A percentile compares a stretch with the other conserved stretches of the same genome.
Evolutionary conservation across 2,329 filamentous ascomycete genomes (phyloP).

Genomic region (Botrytis tulipae): DNA sequence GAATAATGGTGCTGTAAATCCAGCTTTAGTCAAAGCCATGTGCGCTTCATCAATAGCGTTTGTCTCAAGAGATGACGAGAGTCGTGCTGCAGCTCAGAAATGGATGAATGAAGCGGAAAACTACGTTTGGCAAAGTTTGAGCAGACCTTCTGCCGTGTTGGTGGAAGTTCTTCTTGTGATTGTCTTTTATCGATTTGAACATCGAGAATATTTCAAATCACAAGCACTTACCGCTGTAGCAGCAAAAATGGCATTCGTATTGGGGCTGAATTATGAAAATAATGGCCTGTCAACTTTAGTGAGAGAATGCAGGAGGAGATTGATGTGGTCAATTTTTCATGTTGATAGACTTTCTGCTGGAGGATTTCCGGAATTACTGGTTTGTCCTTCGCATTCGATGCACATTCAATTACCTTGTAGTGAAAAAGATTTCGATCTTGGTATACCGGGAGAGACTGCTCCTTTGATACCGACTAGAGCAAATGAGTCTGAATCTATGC

Average conservation of each 20-base stretch:
- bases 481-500: conserved; percentile 17
- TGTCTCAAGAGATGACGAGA: conserved; percentile 17
- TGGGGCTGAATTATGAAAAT: conserved; percentile 20
- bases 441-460: conserved; percentile 20
- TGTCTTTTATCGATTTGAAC: conserved; percentile 19
- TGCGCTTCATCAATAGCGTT: conserved; percentile 20
- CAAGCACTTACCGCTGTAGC: conserved; percentile 18
- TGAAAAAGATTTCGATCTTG: conserved; percentile 21
- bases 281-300: conserved; percentile 16
- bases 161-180: conserved; percentile 20
- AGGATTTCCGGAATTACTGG: conserved; percentile 18
- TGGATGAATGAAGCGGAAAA: conserved; percentile 19
- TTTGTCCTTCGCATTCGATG: conserved; percentile 20
- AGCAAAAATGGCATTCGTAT: conserved; percentile 20
- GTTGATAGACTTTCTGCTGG: conserved; percentile 19
- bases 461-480: conserved; percentile 5
- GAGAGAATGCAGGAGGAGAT: conserved; percentile 16
- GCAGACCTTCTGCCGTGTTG: conserved; percentile 8
- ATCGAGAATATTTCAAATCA: conserved; percentile 18
- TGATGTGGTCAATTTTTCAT: conserved; percentile 22
- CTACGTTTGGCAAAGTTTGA: conserved; percentile 16
- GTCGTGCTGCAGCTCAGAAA: conserved; percentile 15
- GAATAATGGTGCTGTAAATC: conserved; percentile 16
- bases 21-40: conserved; percentile 14
- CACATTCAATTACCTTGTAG: conserved; percentile 20